Base-by-base conservation (phyloP, 139 green algal genomes). In the Edaphochlamys debaryana region DNA sequence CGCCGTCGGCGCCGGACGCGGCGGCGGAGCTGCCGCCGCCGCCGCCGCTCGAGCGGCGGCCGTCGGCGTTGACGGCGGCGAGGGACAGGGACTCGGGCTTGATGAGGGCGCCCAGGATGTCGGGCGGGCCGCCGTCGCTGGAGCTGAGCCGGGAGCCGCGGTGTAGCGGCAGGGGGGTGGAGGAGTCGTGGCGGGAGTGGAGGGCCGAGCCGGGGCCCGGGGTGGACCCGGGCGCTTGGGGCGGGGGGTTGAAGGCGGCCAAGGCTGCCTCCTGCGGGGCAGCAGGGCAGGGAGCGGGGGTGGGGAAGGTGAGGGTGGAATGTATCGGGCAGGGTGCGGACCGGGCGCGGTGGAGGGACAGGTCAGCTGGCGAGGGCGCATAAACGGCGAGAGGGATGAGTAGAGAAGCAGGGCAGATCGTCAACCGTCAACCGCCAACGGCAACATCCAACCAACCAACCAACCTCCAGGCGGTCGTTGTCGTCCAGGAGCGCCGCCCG, bases 61-160 rank as follows among this genome's bases (percentile, higher is more conserved):
- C 48, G 30, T n/a, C 63, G 34, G 34, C 4, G 2, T 15, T 36
- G 19, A 1, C 34, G 48, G 41, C 72, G 25, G 25, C 6, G 20
- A 41, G 17, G 20, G 20, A 22, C 23, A 71, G 62, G 37, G 38
- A 22, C 38, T 81, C 75, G 4, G 40, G 15, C 19, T 63, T 63
- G 29, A 87, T 87, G 45, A 81, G 32, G 81, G 4, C 70, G 63
- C 64, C 45, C 52, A 81, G 48, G 62, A 87, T 69, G 30, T 76
- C 72, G 4, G 34, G 36, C 36, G 66, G 9, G 13, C n/a, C n/a
- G n/a, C n/a, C n/a, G n/a, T n/a, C n/a, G n/a, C n/a, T n/a, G n/a
- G n/a, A n/a, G 66, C 66, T 13, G 66, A 15, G 20, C 52, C 73
- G 36, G 73, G 48, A 4, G 32, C 62, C 20, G 30, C 17, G 41